Conservation (phyloP, 495 filamentous ascomycete genomes). For the Hypoxylon crocopeplum region DNA sequence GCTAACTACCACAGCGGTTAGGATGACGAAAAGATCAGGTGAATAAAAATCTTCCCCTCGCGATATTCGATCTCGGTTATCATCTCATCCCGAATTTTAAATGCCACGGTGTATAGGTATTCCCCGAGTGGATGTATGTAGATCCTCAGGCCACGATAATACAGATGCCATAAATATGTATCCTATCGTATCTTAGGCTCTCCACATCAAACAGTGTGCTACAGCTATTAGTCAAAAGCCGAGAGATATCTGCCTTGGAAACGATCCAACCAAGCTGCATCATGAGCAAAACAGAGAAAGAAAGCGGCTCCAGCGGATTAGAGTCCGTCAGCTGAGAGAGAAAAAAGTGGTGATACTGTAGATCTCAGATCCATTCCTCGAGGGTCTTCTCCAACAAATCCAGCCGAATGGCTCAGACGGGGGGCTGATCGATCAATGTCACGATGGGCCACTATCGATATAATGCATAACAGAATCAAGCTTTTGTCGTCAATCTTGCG, state of each 20-base stretch:
- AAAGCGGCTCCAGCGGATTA: not conserved
- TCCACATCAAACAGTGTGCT: no score
- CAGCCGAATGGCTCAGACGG: conserved; percentile 3
- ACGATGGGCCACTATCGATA: conserved; percentile 24
- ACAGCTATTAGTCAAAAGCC: no score
- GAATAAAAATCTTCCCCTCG: no score
- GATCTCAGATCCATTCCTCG: conserved; percentile 11
- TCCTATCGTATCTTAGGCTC: no score
- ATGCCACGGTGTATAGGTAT: not conserved
- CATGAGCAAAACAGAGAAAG: not conserved
- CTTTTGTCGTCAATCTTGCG: conserved; percentile 19
- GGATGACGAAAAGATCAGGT: conserved; percentile 18
- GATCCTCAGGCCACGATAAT: not conserved
- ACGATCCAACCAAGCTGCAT: not conserved
- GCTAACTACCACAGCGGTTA: no score
- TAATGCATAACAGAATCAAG: conserved; percentile 29
- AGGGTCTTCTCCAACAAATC: conserved; percentile 14
- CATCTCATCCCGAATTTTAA: conserved; percentile 14
- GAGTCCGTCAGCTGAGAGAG: not conserved
- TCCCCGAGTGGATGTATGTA: no score
- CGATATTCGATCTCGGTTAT: conserved; percentile 26
- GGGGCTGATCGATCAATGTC: conserved; percentile 17
- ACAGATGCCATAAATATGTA: conserved; percentile 9
- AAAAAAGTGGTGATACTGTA: conserved; percentile 1
- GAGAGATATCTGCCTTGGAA: no score